Conservation (phyloP, 148 eudicot genomes). For the Rhododendron ferrugineum region DNA sequence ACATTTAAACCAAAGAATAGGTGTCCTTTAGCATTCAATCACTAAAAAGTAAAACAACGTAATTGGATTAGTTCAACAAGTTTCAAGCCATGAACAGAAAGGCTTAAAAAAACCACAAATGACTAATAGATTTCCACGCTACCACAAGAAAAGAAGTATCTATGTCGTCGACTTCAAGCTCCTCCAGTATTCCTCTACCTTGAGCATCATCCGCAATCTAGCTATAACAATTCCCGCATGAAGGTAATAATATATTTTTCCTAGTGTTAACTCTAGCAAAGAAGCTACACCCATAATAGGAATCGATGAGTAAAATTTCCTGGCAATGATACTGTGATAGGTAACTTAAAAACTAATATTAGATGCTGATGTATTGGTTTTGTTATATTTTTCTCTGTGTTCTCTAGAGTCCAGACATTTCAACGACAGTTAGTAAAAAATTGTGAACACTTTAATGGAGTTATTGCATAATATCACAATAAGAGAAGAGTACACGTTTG, state of each 20-base stretch:
- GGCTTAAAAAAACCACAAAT: constrained; percentile 32
- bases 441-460: neutral
- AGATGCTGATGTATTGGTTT: neutral
- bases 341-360: neutral
- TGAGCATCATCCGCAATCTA: constrained; percentile 96
- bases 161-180: constrained; percentile 77
- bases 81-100: constrained; percentile 11
- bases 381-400: neutral
- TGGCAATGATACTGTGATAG: neutral
- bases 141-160: constrained; percentile 86
- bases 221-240: constrained; percentile 10
- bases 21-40: neutral
- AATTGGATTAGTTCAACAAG: neutral
- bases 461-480: neutral
- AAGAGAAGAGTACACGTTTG: neutral
- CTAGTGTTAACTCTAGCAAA: neutral
- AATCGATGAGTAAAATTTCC: neutral
- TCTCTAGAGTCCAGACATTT: neutral
- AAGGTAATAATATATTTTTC: neutral
- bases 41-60: neutral
- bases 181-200: constrained; percentile 77
- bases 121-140: constrained; percentile 10
- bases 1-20: neutral
- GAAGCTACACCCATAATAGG: neutral
- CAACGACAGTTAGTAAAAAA: no score